Evolutionary conservation across 805 yeast genomes (phyloP).

Genomic region (Wickerhamiella parazyma): DNA sequence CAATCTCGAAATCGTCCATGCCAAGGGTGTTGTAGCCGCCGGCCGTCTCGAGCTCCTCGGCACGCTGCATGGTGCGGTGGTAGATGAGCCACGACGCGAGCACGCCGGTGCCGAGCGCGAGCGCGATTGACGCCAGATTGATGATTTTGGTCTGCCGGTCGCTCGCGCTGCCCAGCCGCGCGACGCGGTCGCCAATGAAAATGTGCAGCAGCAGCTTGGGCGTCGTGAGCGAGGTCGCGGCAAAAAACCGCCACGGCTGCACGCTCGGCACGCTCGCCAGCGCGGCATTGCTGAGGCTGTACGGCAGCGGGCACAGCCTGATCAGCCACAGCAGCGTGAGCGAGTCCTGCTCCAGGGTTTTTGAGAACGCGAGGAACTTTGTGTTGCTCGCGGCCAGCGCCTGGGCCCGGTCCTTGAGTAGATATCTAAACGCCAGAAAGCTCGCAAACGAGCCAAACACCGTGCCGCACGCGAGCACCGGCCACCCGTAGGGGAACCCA

Average conservation of each 20-base stretch:
- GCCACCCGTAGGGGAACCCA: constrained; percentile 74
- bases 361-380: constrained; percentile 58
- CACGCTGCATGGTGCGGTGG: constrained; percentile 29
- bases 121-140: constrained; percentile 45
- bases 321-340: constrained; percentile 56
- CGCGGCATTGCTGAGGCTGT: constrained; percentile 84
- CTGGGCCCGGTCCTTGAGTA: constrained; percentile 45
- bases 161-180: constrained; percentile 42
- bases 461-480: constrained; percentile 53
- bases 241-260: constrained; percentile 42
- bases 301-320: constrained; percentile 84
- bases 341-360: constrained; percentile 58
- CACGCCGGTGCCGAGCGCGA: constrained; percentile 43
- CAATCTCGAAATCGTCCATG: constrained; percentile 10
- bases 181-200: constrained; percentile 65
- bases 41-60: constrained; percentile 6
- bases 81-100: constrained; percentile 58
- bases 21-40: constrained; percentile 2
- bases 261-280: constrained; percentile 77
- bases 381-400: constrained; percentile 46
- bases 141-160: constrained; percentile 40
- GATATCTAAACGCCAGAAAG: constrained; percentile 50
- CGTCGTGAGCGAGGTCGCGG: constrained; percentile 62
- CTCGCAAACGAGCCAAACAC: constrained; percentile 63
- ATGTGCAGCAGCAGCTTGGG: constrained; percentile 71